These are phyloP conservation scores for Venturia oleaginea DNA, from an alignment of 2,329 filamentous ascomycete genomes.

Conservation along the genomic window DNA sequence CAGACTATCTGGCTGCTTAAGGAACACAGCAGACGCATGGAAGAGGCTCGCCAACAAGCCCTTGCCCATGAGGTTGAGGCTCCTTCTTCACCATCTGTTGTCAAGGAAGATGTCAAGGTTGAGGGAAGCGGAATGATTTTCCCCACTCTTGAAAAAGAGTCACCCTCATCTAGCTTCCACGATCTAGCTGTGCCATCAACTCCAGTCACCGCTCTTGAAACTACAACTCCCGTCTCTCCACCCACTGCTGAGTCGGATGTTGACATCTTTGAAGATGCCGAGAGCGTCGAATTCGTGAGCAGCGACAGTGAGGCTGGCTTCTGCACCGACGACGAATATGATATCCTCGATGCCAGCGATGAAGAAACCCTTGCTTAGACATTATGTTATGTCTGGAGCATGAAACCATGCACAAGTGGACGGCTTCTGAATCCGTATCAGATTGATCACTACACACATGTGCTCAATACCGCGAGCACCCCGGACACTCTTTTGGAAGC, in stretches of 20 bases:
- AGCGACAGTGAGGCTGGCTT: constrained; percentile 58
- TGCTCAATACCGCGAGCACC: not conserved
- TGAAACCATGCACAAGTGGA: not conserved
- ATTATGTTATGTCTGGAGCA: not conserved
- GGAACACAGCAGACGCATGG: constrained; percentile 7
- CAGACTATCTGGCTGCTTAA: not conserved
- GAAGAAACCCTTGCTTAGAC: constrained; percentile 48
- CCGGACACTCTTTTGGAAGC: not conserved
- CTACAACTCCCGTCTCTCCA: constrained; percentile 12
- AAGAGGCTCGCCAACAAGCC: not conserved
- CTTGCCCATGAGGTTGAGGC: not conserved
- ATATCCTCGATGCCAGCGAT: constrained; percentile 90
- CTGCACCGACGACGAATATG: constrained; percentile 95
- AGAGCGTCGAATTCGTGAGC: constrained; percentile 43
- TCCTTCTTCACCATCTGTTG: not conserved
- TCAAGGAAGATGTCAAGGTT: constrained; percentile 2
- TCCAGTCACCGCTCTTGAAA: constrained; percentile 9
- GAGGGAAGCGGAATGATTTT: constrained; percentile 64
- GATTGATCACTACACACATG: not conserved
- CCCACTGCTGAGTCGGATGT: constrained; percentile 15
- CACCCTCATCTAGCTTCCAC: constrained; percentile 71
- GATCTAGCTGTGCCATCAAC: constrained; percentile 38
- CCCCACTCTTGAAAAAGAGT: constrained; percentile 92
- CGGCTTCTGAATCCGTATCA: not conserved
- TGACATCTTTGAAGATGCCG: constrained; percentile 46